A percentile compares a stretch with the other conserved stretches of the same genome.
Conservation (phyloP, 139 green algal genomes). For the Micractinium conductrix region DNA sequence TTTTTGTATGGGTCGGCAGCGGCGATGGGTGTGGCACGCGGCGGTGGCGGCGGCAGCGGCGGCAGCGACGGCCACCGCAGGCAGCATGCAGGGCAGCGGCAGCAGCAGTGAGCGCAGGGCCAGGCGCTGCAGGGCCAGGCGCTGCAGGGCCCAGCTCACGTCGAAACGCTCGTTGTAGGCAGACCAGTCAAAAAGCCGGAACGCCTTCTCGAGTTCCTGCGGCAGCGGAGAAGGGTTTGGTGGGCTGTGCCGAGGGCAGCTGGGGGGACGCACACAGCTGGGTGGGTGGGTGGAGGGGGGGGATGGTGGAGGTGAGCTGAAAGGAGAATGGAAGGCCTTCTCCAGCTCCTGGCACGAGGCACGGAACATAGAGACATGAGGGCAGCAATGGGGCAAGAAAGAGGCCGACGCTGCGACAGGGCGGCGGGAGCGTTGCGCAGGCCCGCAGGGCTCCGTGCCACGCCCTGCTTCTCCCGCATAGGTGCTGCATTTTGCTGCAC, state of each 20-base stretch:
- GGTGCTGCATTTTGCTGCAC: background rate
- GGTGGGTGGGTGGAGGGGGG: too few species aligned
- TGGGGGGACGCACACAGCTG: too few species aligned
- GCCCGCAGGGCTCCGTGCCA: background rate
- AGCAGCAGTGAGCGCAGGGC: too few species aligned
- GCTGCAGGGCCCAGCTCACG: slow-evolving; percentile 18
- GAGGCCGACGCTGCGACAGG: too few species aligned
- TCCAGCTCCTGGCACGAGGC: slow-evolving; percentile 38
- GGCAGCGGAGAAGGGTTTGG: background rate
- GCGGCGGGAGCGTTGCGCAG: too few species aligned
- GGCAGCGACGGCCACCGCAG: too few species aligned
- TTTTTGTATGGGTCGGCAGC: background rate
- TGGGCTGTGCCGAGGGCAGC: background rate
- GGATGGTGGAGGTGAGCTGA: background rate
- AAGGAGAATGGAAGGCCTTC: background rate
- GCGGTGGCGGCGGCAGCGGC: too few species aligned
- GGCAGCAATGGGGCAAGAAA: background rate
- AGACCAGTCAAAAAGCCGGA: slow-evolving; percentile 53
- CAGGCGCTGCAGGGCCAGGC: background rate
- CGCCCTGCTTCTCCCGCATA: too few species aligned
- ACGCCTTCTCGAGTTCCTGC: slow-evolving; percentile 32
- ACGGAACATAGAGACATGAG: background rate
- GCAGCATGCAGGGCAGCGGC: too few species aligned
- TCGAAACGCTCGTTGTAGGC: slow-evolving; percentile 65
- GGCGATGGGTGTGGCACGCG: too few species aligned